A percentile compares a stretch with the other conserved stretches of the same genome.
Evolutionary conservation across 2,329 filamentous ascomycete species (phyloP).

Genomic region (Orbilia blumenaviensis): DNA sequence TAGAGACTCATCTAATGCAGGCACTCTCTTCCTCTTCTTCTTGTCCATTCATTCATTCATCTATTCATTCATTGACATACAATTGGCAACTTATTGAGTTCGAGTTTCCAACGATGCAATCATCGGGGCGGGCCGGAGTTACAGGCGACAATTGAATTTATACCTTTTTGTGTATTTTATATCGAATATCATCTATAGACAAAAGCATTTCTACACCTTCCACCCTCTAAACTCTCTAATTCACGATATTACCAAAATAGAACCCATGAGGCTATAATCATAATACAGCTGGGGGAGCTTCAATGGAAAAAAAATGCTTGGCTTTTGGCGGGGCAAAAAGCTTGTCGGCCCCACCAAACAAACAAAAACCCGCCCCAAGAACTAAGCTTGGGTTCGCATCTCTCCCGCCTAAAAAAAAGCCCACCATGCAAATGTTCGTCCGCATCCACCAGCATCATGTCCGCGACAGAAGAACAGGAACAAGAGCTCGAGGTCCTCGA

Average conservation of each 20-base stretch:
- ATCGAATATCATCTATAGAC: constrained; percentile 11
- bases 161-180: not conserved
- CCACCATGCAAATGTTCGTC: not conserved
- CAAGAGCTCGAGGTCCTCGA: constrained; percentile 98
- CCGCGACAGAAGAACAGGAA: constrained; percentile 75
- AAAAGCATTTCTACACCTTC: not conserved
- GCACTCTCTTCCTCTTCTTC: no score
- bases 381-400: no score
- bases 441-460: constrained; percentile 27
- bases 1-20: constrained; percentile 60
- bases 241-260: not conserved
- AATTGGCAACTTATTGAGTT: not conserved
- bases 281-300: no score
- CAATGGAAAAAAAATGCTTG: not conserved
- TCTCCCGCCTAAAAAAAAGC: no score
- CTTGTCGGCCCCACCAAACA: constrained; percentile 36
- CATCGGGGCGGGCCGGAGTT: not conserved
- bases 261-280: no score
- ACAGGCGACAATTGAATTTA: not conserved
- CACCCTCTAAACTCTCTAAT: not conserved
- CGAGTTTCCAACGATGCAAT: no score
- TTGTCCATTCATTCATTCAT: not conserved
- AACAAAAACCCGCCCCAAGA: not conserved
- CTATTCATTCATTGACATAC: not conserved
- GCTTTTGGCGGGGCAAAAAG: constrained; percentile 48